Conservation (phyloP, 2,329 filamentous ascomycete genomes). For the Berkeleyomyces basicola region DNA sequence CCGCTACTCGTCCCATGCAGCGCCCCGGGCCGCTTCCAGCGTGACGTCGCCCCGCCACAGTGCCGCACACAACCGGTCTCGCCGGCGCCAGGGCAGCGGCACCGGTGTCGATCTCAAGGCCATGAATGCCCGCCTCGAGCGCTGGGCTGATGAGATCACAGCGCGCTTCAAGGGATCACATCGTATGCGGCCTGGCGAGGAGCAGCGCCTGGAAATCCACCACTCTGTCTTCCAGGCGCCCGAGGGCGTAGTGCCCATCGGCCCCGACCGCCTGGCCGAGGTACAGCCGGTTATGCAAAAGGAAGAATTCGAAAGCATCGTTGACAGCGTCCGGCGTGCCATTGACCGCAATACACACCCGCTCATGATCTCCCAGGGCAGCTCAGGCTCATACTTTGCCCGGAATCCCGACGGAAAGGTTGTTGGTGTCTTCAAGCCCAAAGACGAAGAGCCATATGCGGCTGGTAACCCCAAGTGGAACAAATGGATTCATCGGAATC, state of each 20-base stretch:
- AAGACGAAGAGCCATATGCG: constrained; percentile 96
- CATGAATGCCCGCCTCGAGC: constrained; percentile 86
- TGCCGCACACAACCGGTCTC: background rate
- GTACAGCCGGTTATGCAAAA: constrained; percentile 52
- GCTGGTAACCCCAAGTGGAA: constrained; percentile 98
- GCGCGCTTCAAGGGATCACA: constrained; percentile 79
- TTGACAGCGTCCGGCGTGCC: constrained; percentile 77
- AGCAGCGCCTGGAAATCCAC: constrained; percentile 85
- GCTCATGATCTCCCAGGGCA: constrained; percentile 91
- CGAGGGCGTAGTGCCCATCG: constrained; percentile 68
- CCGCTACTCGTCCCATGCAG: constrained; percentile 39
- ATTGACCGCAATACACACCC: constrained; percentile 87
- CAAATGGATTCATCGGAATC: constrained; percentile 96
- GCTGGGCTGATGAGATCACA: constrained; percentile 96
- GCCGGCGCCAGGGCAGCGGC: constrained; percentile 42
- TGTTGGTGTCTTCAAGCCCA: constrained; percentile 95
- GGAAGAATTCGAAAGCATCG: constrained; percentile 68
- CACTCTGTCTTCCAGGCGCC: constrained; percentile 93
- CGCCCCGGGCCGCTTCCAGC: constrained; percentile 33
- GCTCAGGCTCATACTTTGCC: constrained; percentile 96
- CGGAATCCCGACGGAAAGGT: constrained; percentile 82
- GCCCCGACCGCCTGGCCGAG: constrained; percentile 54
- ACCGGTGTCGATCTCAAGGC: constrained; percentile 94
- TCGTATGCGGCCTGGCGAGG: constrained; percentile 34
- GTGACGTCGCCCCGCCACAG: constrained; percentile 33